A percentile compares a stretch with the other conserved stretches of the same genome.
phyloP scores from a whole-genome alignment of 2,329 filamentous ascomycete species.

The Leptographium radiaticola region DNA sequence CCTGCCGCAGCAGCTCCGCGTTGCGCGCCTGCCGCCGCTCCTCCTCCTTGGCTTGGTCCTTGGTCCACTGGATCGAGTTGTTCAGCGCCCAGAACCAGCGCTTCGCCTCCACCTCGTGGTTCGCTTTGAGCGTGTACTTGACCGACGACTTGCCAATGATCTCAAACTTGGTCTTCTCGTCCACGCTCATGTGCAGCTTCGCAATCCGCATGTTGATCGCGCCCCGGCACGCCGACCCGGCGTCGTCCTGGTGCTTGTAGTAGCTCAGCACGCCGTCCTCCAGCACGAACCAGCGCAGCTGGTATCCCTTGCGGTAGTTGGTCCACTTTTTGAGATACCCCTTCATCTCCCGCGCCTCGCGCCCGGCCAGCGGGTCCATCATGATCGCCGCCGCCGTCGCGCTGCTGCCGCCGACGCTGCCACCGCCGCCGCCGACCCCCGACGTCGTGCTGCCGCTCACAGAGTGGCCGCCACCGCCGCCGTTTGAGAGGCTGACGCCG shows the following conservation, averaged over 20 bases:
- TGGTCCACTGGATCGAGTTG: constrained; percentile 96
- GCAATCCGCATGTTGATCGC: constrained; percentile 99
- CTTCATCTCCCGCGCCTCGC: constrained; percentile 93
- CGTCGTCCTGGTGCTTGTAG: constrained; percentile 98
- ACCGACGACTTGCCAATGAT: constrained; percentile 97
- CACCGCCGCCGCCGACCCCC: neutral
- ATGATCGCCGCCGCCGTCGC: neutral
- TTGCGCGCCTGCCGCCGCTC: constrained; percentile 62
- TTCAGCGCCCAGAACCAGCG: constrained; percentile 98
- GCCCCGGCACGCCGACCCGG: constrained; percentile 86
- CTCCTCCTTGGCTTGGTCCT: constrained; percentile 91
- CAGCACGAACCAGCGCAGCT: constrained; percentile 92
- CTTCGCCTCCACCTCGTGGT: constrained; percentile 96
- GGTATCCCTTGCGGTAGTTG: constrained; percentile 95
- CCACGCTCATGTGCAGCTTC: constrained; percentile 84
- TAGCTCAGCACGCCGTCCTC: constrained; percentile 97
- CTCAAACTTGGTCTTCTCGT: constrained; percentile 96
- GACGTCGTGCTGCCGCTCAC: neutral
- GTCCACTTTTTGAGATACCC: constrained; percentile 99
- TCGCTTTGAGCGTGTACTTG: constrained; percentile 95
- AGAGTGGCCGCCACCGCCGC: neutral
- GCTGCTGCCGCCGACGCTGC: neutral
- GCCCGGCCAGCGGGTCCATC: constrained; percentile 51
- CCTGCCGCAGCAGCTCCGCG: constrained; percentile 63
- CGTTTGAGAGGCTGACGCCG: neutral